Evolutionary conservation across 495 filamentous ascomycete genomes (phyloP), one percentile per base, ranked within the genome.

Genomic region (Penicillium turbatum): DNA sequence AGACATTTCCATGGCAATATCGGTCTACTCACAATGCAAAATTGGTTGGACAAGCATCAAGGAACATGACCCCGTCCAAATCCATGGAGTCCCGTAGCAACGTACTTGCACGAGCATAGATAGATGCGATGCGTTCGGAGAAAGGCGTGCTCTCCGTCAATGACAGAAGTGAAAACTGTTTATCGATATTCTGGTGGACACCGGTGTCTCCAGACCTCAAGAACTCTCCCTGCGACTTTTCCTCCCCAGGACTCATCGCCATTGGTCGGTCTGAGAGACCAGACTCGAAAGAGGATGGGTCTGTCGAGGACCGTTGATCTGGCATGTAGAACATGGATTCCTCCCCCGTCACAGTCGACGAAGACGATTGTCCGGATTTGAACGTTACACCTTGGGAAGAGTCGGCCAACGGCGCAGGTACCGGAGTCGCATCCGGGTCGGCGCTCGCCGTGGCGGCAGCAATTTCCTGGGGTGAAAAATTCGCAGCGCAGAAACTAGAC

Each of bases 51-150:
- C 55, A 52, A 12, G 71, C 70, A 54, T 77, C 72, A 4, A 74
- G 54, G 36, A 76, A 75, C 2, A 64, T 29, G 1, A 76, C 74
- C 6, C 74, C 74, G 41, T 74, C 73, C n/a, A 75, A 56, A 42
- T 71, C 67, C 57, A 76, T 71, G 0, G 74, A 72, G 1, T 69
- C 64, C 13, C 63, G 59, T 10, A 77, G 63, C 16, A 76, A 51
- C 12, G 57, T 54, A 40, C 72, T 69, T 9, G 74, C 74, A 21
- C 70, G 65, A 7, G 66, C 41, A 26, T 74, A 76, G 6, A 72
- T 75, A 8, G 52, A 40, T 8, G 45, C 16, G 24, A 69, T 58
- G 0, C 57, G 54, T 24, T 62, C 56, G 0, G 56, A 47, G 1
- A 59, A 44, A 0, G 45, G 55, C 13, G 32, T 44, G 15, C 34